Base-by-base conservation (phyloP, 768 basidiomycete species). In the Hebeloma cylindrosporum region DNA sequence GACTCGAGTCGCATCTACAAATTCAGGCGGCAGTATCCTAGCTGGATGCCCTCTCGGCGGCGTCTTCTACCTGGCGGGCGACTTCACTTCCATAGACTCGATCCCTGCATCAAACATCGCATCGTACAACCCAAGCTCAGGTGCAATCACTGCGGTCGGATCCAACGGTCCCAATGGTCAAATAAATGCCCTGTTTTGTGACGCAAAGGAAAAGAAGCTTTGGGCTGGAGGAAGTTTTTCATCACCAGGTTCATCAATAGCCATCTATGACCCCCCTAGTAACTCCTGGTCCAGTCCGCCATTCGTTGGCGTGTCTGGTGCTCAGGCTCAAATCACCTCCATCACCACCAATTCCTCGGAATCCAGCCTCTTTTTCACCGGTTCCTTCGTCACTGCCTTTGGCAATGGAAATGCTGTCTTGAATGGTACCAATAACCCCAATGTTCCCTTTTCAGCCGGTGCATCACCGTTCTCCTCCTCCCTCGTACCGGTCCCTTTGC, bases 391-490 rank as follows among this genome's bases (percentile, higher is more conserved):
- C 43, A 86, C 89, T 2, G 68, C 79, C 1, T 93, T 90, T 60
- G 81, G 82, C 33, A 76, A 70, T 50, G 70, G 64, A 5, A 65
- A 73, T 23, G 59, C 67, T 11, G 42, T 56, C 31, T 54, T 80
- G 36, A 86, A 82, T 58, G 76, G 77, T 50, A 82, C 83, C 30
- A 85, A 85, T 59, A 93, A 92, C 59, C 90, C 90, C 8, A 93
- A 87, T 47, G 83, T 93, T 3, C 90, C 90, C 9, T 83, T 80
- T 56, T 93, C 92, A 16, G 61, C 80, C 2, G 83, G 88, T 20
- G 88, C 91, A 10, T 85, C 88, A 0, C 87, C 88, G 0, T 92
- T 89, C 61, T 88, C 93, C 3, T 88, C 89, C 2, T 94, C 92
- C 7, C 82, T 96, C 37, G 91, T 93, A 27, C 88, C 89, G 13